These are phyloP conservation scores for Zizania palustris DNA, from an alignment of 202 grass and related monocot species.

Conservation along the genomic window DNA sequence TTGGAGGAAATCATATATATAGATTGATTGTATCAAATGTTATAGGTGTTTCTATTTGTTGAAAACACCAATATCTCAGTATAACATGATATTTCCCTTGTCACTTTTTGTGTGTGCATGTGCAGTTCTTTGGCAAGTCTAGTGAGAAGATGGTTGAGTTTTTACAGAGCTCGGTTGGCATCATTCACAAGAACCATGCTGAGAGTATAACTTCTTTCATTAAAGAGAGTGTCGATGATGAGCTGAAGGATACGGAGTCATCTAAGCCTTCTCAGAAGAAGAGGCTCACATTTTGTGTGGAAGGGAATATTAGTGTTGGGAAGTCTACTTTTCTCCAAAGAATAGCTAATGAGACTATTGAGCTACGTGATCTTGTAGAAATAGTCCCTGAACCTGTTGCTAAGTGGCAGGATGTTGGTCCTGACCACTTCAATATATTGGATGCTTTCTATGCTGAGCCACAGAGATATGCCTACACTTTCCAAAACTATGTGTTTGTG, in stretches of 20 bases:
- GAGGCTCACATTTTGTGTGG: conserved; percentile 93
- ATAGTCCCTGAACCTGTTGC: conserved; percentile 88
- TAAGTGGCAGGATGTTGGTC: conserved; percentile 96
- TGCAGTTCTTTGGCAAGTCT: conserved; percentile 83
- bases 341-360: conserved; percentile 97
- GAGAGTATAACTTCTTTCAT: conserved; percentile 95
- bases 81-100: not conserved
- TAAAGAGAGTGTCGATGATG: conserved; percentile 86
- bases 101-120: not conserved
- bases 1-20: not conserved
- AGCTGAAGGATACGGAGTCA: conserved; percentile 59
- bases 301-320: conserved; percentile 98
- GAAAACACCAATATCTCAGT: not conserved
- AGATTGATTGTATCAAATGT: not conserved
- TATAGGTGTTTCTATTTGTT: conserved; percentile 29
- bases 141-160: conserved; percentile 93
- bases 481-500: conserved; percentile 98
- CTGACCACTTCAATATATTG: conserved; percentile 96
- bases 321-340: conserved; percentile 95
- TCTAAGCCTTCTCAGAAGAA: conserved; percentile 56
- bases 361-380: conserved; percentile 91
- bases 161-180: conserved; percentile 84
- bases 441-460: conserved; percentile 90
- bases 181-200: conserved; percentile 94
- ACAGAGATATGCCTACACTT: conserved; percentile 93